phyloP scores from a whole-genome alignment of 2,329 filamentous ascomycete genomes.

The Cordyceps cateniannulata region DNA sequence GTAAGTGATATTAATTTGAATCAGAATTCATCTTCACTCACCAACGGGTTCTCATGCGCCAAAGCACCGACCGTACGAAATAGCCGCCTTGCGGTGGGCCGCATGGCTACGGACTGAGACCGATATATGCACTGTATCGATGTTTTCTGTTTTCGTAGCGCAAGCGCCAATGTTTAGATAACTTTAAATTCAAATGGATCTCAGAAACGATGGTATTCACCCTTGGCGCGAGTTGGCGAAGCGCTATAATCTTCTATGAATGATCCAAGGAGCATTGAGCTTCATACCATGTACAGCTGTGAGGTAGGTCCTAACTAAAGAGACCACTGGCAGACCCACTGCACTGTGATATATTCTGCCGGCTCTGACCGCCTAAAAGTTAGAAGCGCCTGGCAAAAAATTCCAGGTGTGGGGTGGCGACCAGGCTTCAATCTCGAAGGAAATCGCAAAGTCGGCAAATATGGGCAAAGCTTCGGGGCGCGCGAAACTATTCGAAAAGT shows the following conservation, averaged over 20 bases:
- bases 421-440: conserved; percentile 13
- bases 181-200: not conserved
- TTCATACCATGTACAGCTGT: not conserved
- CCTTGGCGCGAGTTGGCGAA: not conserved
- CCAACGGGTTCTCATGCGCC: conserved; percentile 81
- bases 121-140: not conserved
- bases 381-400: conserved; percentile 27
- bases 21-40: conserved; percentile 32
- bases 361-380: conserved; percentile 45
- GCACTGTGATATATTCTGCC: conserved; percentile 34
- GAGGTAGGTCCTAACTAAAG: no score
- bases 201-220: not conserved
- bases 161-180: not conserved
- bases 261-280: not conserved
- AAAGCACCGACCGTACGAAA: conserved; percentile 27
- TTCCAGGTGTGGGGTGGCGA: conserved; percentile 26
- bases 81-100: conserved; percentile 28
- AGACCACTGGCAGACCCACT: not conserved
- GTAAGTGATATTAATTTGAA: not conserved
- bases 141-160: not conserved
- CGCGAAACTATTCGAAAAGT: conserved; percentile 54
- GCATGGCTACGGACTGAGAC: conserved; percentile 25
- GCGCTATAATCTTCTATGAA: not conserved
- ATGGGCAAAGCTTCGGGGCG: conserved; percentile 49
- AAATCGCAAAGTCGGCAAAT: conserved; percentile 24